Base-by-base conservation (phyloP, 495 filamentous ascomycete genomes). In the Cudoniella acicularis region DNA sequence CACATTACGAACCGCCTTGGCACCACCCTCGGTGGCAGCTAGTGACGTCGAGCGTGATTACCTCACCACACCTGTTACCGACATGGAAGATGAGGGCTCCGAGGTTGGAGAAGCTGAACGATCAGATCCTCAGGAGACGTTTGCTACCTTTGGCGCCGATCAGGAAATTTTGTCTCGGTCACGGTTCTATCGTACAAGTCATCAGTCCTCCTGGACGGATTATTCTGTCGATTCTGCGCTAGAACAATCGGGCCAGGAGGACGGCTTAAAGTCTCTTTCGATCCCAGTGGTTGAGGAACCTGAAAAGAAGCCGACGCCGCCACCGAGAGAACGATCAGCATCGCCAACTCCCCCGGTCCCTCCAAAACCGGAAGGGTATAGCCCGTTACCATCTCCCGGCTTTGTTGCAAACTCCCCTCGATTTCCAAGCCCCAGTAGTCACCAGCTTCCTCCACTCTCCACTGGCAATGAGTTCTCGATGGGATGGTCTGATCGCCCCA, bases 151-250 rank as follows among this genome's bases (percentile, higher is more conserved):
- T 17, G 50, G 40, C 21, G 10, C 4, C 13, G 22, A 56, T 26
- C 23, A 41, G 13, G 11, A 21, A 23, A 25, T 9, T 25, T 20
- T 25, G 1, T 45, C 18, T 10, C 30, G 51, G 10, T 61, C 61
- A 30, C 24, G 26, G n/a, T 47, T 22, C 4, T 50, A 79, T 59
- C 74, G 78, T n/a, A 63, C 70, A 20, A 83, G 80, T 56, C 73
- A 77, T 27, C 71, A 74, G 22, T 79, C 79, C 11, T 67, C 73
- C 13, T 83, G 80, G 80, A 83, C 80, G n/a, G 78, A 83, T 68
- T 77, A 76, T 56, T 79, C 80, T 1, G 70, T 83, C 43, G 78
- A 77, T 13, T 79, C 77, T 11, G 60, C 54, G 26, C 64, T 71
- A 48, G 60, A 55, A 13, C 65, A 66, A 57, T 59, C 68, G 26